Percentiles rank a stretch among this genome's conserved stretches.
Evolutionary conservation across 2,329 filamentous ascomycete species (phyloP).

Genomic region (Pyrenophora teres): DNA sequence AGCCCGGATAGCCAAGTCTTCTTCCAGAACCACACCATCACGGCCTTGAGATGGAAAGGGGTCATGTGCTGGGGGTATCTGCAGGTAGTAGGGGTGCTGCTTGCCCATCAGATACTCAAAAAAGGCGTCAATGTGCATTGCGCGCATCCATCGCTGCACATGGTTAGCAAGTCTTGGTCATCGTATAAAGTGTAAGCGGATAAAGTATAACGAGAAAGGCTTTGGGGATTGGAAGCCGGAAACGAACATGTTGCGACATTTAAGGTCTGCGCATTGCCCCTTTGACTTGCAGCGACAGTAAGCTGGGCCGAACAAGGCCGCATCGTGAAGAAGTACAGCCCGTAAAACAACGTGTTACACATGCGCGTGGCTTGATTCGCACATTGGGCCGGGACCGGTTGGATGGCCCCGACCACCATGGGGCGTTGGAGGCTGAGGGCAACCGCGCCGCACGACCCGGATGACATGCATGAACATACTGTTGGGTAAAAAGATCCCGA

Average conservation of each 20-base stretch:
- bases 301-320: background rate
- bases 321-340: background rate
- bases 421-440: constrained; percentile 6
- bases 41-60: constrained; percentile 68
- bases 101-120: constrained; percentile 87
- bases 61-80: constrained; percentile 69
- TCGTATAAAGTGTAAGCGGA: background rate
- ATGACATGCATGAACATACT: constrained; percentile 15
- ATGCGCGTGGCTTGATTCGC: constrained; percentile 7
- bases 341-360: background rate
- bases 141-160: constrained; percentile 86
- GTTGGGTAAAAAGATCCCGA: background rate
- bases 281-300: constrained; percentile 1
- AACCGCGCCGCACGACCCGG: constrained; percentile 9
- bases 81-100: constrained; percentile 76
- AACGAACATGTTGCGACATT: background rate
- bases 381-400: constrained; percentile 6
- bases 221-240: background rate
- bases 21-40: constrained; percentile 82
- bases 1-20: constrained; percentile 85
- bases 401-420: constrained; percentile 6
- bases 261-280: background rate
- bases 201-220: background rate
- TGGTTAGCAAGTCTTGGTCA: constrained; percentile 9
- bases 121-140: constrained; percentile 93